Percentiles rank a stretch among this genome's conserved stretches.
phyloP scores from a whole-genome alignment of 164 flowering plant species.

The Sextonia rubra region DNA sequence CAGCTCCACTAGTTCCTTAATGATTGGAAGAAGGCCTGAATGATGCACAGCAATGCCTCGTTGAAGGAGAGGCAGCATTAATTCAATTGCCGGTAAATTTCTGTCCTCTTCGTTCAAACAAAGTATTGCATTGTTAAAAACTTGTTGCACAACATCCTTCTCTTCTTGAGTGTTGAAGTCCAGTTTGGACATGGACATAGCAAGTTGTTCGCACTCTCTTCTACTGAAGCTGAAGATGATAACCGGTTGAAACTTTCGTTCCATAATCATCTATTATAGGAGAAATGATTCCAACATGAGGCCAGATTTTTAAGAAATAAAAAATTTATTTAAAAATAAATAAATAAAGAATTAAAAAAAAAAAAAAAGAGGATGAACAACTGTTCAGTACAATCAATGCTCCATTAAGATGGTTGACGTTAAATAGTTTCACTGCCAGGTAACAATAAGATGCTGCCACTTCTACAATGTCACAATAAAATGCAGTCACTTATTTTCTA shows the following conservation, averaged over 20 bases:
- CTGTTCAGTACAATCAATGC: too few species aligned
- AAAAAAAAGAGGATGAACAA: too few species aligned
- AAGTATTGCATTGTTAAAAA: constrained; percentile 66
- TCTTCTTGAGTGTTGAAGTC: constrained; percentile 88
- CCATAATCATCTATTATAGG: constrained; percentile 91
- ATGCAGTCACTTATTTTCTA: too few species aligned
- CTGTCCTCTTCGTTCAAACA: constrained; percentile 96
- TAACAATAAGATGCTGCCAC: too few species aligned
- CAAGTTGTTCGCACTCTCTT: constrained; percentile 97
- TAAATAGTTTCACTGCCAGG: too few species aligned
- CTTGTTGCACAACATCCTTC: constrained; percentile 78
- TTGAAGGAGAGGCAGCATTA: constrained; percentile 91
- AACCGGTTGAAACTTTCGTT: constrained; percentile 90
- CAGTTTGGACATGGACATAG: constrained; percentile 96
- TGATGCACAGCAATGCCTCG: constrained; percentile 99
- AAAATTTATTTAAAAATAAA: background rate
- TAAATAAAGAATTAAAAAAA: background rate
- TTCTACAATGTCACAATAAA: too few species aligned
- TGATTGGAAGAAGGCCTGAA: constrained; percentile 97
- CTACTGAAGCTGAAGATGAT: constrained; percentile 96
- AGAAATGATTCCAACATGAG: constrained; percentile 11
- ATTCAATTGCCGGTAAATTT: constrained; percentile 83
- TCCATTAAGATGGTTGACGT: too few species aligned
- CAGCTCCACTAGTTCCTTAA: constrained; percentile 95
- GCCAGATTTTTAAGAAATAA: background rate